Evolutionary conservation across 2,329 filamentous ascomycete genomes (phyloP).

Genomic region (Verticillium tricorpus): DNA sequence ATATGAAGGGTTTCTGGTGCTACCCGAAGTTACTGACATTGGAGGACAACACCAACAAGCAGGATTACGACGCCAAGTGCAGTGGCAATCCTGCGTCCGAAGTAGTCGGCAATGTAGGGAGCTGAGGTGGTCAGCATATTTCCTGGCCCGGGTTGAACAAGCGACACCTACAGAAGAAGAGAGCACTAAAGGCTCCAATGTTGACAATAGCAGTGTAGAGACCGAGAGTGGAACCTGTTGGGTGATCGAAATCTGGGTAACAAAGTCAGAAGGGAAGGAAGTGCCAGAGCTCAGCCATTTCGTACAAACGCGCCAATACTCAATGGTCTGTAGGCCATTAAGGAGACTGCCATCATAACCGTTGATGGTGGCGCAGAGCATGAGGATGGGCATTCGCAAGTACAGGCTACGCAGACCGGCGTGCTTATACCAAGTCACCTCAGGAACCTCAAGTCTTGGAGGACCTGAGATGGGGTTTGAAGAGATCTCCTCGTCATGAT

Average conservation of each 20-base stretch:
- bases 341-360: slow-evolving; percentile 47
- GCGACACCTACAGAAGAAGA: slow-evolving; percentile 34
- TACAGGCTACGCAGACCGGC: slow-evolving; percentile 52
- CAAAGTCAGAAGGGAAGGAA: slow-evolving; percentile 36
- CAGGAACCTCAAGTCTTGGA: slow-evolving; percentile 15
- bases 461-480: slow-evolving; percentile 42
- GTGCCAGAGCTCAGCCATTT: slow-evolving; percentile 30
- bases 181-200: slow-evolving; percentile 51
- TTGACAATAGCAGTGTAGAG: slow-evolving; percentile 56
- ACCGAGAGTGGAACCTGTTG: slow-evolving; percentile 38
- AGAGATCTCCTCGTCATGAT: slow-evolving; percentile 19
- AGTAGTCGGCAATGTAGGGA: slow-evolving; percentile 47
- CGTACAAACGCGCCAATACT: not conserved
- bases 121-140: slow-evolving; percentile 22
- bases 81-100: slow-evolving; percentile 50
- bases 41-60: slow-evolving; percentile 50
- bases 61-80: slow-evolving; percentile 50
- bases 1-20: too few relatives aligned
- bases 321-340: too few relatives aligned
- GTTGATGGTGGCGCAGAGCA: slow-evolving; percentile 51
- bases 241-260: slow-evolving; percentile 43
- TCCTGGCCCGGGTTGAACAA: not conserved
- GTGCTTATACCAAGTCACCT: slow-evolving; percentile 48
- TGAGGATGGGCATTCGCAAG: slow-evolving; percentile 45
- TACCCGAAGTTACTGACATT: slow-evolving; percentile 31